Conservation (phyloP, 1,284 basidiomycete genomes). For the Stereum hirsutum region DNA sequence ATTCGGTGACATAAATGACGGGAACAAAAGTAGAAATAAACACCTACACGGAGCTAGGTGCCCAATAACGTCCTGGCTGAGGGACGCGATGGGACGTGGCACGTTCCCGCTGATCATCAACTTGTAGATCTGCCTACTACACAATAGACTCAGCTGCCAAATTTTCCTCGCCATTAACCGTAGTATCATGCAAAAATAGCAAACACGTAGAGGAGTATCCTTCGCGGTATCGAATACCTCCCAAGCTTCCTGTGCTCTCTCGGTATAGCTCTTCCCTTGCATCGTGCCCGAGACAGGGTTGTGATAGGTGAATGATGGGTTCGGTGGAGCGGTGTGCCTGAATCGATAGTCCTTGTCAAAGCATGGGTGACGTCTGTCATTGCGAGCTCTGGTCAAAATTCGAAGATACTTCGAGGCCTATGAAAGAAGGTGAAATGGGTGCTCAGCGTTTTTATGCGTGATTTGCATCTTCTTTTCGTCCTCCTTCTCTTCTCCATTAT, state of each 20-base stretch:
- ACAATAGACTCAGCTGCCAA: conserved; percentile 6
- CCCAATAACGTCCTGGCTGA: conserved; percentile 37
- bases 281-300: conserved; percentile 30
- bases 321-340: conserved; percentile 33
- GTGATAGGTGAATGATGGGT: conserved; percentile 45
- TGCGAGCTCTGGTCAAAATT: too few relatives aligned
- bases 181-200: background rate
- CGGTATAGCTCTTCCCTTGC: conserved; percentile 22
- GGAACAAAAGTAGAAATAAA: conserved; percentile 8
- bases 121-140: conserved; percentile 34
- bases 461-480: too few relatives aligned
- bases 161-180: background rate
- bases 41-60: conserved; percentile 62
- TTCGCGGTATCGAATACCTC: conserved; percentile 34
- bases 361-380: conserved; percentile 7
- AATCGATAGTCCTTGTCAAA: conserved; percentile 28
- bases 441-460: too few relatives aligned
- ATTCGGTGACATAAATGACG: conserved; percentile 5
- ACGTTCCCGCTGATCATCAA: conserved; percentile 55
- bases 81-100: conserved; percentile 60
- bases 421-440: too few relatives aligned
- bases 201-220: conserved; percentile 18
- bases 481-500: too few relatives aligned
- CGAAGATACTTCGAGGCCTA: too few relatives aligned
- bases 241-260: conserved; percentile 24